phyloP scores from a whole-genome alignment of 1,284 basidiomycete genomes.

The Cryptococcus hybrid region DNA sequence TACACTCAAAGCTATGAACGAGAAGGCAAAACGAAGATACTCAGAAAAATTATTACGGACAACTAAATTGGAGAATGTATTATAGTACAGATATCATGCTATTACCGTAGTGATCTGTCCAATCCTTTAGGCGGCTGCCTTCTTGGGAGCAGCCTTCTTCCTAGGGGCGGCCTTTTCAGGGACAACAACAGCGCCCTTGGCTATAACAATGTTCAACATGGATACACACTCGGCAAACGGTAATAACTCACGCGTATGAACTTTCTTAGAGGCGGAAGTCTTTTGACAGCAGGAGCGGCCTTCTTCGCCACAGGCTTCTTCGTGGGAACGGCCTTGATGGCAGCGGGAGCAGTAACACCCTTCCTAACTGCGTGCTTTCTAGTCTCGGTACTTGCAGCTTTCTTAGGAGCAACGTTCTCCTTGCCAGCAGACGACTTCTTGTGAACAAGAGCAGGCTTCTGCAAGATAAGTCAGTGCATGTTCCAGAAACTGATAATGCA shows the following conservation, averaged over 20 bases:
- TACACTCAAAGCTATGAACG: too few species aligned
- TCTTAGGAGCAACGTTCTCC: slow-evolving; percentile 53
- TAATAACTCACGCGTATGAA: slow-evolving; percentile 11
- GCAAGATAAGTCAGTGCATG: too few species aligned
- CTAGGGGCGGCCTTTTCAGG: slow-evolving; percentile 11
- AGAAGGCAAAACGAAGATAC: too few species aligned
- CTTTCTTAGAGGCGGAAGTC: slow-evolving; percentile 19
- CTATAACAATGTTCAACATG: not conserved
- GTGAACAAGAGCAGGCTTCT: not conserved
- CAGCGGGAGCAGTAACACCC: slow-evolving; percentile 17
- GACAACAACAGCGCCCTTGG: slow-evolving; percentile 9
- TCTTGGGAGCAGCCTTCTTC: not conserved
- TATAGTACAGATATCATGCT: too few species aligned
- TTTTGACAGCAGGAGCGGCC: slow-evolving; percentile 14
- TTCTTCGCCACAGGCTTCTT: slow-evolving; percentile 3
- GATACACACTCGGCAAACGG: not conserved
- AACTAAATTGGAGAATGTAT: too few species aligned
- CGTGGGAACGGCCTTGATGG: slow-evolving; percentile 2
- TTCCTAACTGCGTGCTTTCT: slow-evolving; percentile 46
- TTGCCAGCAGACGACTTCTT: slow-evolving; percentile 36
- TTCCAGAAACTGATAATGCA: not conserved
- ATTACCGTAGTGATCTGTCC: too few species aligned
- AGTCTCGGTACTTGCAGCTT: slow-evolving; percentile 20
- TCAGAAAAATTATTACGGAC: too few species aligned
- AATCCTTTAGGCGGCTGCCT: not conserved